These are phyloP conservation scores for Populus hybrid DNA, from an alignment of 441 rosid genomes.

Conservation along the genomic window DNA sequence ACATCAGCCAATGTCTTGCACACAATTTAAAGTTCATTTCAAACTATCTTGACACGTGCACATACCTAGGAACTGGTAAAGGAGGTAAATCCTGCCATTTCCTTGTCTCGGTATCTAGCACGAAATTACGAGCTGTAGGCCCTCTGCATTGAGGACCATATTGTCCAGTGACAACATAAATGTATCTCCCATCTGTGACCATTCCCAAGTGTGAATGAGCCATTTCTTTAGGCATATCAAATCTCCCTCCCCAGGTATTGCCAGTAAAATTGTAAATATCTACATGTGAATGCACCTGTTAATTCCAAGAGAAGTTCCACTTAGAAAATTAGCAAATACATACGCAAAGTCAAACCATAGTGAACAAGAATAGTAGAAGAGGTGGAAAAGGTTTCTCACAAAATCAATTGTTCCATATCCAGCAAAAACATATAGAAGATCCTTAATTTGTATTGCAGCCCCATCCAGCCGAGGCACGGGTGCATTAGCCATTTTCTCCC, in stretches of 20 bases:
- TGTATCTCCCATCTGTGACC: conserved; percentile 91
- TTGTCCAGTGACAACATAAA: conserved; percentile 82
- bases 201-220: conserved; percentile 98
- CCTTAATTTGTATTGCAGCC: conserved; percentile 78
- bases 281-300: conserved; percentile 86
- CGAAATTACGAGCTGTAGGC: conserved; percentile 75
- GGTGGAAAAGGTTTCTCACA: conserved; percentile 35
- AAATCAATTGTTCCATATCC: conserved; percentile 79
- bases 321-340: neutral
- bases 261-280: conserved; percentile 78
- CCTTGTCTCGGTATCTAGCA: conserved; percentile 79
- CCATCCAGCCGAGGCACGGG: conserved; percentile 96
- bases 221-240: conserved; percentile 97
- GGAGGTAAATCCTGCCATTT: conserved; percentile 66
- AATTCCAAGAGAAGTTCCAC: neutral
- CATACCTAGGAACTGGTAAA: conserved; percentile 84
- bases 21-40: neutral
- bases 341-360: neutral
- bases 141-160: conserved; percentile 97
- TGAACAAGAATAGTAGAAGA: neutral
- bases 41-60: conserved; percentile 6
- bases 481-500: conserved; percentile 85
- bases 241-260: conserved; percentile 84
- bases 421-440: conserved; percentile 78
- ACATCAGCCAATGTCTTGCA: neutral